phyloP scores from a whole-genome alignment of 306 rosid genomes.

The Acacia melanoxylon region DNA sequence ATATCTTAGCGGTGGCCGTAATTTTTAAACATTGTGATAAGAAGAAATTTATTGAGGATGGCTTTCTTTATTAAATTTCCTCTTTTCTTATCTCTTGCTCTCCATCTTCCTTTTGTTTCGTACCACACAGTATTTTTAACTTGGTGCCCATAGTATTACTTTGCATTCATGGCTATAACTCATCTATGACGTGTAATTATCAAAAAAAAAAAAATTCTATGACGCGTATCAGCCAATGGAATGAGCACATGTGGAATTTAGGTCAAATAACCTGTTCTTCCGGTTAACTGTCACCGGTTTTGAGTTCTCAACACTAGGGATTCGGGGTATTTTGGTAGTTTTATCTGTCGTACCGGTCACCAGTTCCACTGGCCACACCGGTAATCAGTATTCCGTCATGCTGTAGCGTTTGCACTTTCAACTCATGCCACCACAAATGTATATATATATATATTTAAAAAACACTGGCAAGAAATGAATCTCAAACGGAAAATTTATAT shows the following conservation, averaged over 20 bases:
- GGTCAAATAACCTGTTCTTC: constrained; percentile 31
- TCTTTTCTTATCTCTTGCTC: too few species aligned
- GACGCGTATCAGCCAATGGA: constrained; percentile 70
- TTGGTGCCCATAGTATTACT: too few species aligned
- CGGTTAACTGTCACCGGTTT: constrained; percentile 7
- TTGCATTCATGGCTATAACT: neutral
- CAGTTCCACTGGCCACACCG: constrained; percentile 38
- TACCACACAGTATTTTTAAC: too few species aligned
- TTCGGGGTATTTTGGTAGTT: neutral
- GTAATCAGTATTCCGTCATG: constrained; percentile 22
- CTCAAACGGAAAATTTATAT: neutral
- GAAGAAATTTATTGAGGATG: too few species aligned
- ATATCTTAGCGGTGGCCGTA: too few species aligned
- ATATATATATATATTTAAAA: neutral
- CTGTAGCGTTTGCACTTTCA: neutral
- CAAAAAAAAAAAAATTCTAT: too few species aligned
- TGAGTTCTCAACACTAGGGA: neutral
- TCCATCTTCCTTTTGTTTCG: too few species aligned
- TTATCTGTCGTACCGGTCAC: too few species aligned
- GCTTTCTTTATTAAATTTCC: too few species aligned
- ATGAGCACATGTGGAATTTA: constrained; percentile 36
- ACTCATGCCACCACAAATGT: neutral
- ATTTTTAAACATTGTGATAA: too few species aligned
- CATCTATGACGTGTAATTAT: constrained; percentile 62
- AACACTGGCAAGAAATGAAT: neutral